Percentiles rank a stretch among this genome's conserved stretches.
phyloP scores from a whole-genome alignment of 257 asterid species.

The Nicotiana knightiana region DNA sequence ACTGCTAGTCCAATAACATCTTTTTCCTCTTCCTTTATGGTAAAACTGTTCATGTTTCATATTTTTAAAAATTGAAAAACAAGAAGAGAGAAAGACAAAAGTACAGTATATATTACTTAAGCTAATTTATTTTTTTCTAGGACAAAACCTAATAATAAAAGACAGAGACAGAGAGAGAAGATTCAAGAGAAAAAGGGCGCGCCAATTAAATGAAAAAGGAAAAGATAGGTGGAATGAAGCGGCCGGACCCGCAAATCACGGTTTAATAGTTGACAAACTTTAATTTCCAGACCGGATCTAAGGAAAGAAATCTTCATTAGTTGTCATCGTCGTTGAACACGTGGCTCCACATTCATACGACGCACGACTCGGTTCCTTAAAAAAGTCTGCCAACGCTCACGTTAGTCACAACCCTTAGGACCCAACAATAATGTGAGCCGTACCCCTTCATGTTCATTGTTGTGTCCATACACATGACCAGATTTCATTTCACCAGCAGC shows the following conservation, averaged over 20 bases:
- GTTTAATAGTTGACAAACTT: neutral
- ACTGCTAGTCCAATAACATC: neutral
- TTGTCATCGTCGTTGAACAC: constrained; percentile 20
- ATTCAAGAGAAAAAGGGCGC: neutral
- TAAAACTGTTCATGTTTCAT: neutral
- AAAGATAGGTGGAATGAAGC: neutral
- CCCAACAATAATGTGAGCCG: constrained; percentile 15
- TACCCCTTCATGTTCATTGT: neutral
- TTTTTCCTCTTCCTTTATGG: neutral
- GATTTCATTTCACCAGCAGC: neutral
- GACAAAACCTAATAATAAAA: neutral
- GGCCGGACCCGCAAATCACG: constrained; percentile 6
- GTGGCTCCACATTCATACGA: constrained; percentile 18
- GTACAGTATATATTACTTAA: neutral
- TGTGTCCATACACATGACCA: neutral
- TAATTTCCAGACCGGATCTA: neutral
- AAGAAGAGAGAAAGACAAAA: neutral
- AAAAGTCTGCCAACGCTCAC: constrained; percentile 8
- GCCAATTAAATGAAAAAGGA: neutral
- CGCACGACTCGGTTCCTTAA: neutral
- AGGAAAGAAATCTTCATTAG: neutral
- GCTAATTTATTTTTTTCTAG: neutral
- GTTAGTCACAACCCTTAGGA: constrained; percentile 13
- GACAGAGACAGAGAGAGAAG: neutral
- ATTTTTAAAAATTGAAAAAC: neutral